Evolutionary conservation across 2,329 filamentous ascomycete species (phyloP), one percentile per base, ranked within the genome.

Genomic region (Neoascochyta sp.): DNA sequence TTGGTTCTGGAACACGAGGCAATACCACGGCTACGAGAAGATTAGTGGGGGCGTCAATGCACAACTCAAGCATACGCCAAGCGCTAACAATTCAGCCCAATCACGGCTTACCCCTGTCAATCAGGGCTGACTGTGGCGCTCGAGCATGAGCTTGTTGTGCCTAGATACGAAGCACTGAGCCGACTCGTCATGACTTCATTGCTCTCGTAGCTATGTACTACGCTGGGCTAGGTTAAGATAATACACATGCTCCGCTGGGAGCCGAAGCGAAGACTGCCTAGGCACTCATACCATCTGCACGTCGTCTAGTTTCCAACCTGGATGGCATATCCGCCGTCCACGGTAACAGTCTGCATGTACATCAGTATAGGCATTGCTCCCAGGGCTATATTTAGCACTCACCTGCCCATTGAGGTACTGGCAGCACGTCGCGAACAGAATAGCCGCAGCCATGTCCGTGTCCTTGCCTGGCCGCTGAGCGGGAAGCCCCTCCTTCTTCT

Each of bases 391-490:
- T n/a, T 5, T 13, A 13, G 15, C 4, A 39, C 36, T 17, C 29
- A 40, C 30, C 24, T 51, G 54, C 6, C 70, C 70, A 36, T 74
- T 74, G 9, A 73, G 50, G 39, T 72, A 74, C 44, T 69, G 68
- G 43, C 63, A 70, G 17, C 47, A 60, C n/a, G 68, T 71, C 11
- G 67, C 62, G 39, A 74, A 79, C 15, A 81, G 52, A 3, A 79
- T 43, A n/a, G 45, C 45, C 9, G 46, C 45, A 31, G 45, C 47
- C 45, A 51, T 53, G 3, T 75, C 71, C 9, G 57, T 55, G 41
- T 80, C 77, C 15, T 74, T 70, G 0, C 76, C 77, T 0, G 74
- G 74, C 23, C 73, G 50, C 36, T 62, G 60, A 5, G 71, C 68
- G 6, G 73, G 71, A 27, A 74, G 60, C 27, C 69, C 70, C 31